Conservation (phyloP, 306 rosid species). For the Cucumis hystrix region DNA sequence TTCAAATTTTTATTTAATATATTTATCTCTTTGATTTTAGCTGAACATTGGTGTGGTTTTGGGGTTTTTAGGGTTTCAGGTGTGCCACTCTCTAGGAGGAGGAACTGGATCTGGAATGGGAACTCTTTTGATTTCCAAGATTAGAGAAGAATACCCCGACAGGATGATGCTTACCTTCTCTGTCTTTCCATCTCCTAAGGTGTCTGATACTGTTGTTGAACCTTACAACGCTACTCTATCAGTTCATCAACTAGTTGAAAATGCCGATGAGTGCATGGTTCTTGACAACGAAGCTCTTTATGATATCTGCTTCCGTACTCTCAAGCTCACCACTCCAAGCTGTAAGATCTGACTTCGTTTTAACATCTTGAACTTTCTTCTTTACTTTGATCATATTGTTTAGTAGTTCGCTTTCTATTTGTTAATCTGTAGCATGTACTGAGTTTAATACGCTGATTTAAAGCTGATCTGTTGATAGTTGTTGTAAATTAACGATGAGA, state of each 20-base stretch:
- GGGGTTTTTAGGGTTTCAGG: slow-evolving; percentile 41
- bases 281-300: slow-evolving; percentile 60
- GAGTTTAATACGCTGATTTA: not conserved
- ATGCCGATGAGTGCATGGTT: slow-evolving; percentile 75
- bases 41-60: not conserved
- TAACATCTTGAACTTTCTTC: not conserved
- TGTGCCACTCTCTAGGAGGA: slow-evolving; percentile 67
- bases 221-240: slow-evolving; percentile 70
- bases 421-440: not conserved
- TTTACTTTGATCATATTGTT: not conserved
- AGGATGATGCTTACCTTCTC: slow-evolving; percentile 71
- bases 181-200: slow-evolving; percentile 38
- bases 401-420: not conserved
- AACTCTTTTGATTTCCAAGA: slow-evolving; percentile 59
- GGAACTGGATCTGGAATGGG: slow-evolving; percentile 88
- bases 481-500: not conserved
- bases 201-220: slow-evolving; percentile 65
- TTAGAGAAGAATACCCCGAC: slow-evolving; percentile 57
- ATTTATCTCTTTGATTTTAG: not conserved
- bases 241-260: slow-evolving; percentile 67
- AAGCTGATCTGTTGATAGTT: not conserved
- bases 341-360: slow-evolving; percentile 22
- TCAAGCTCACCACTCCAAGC: slow-evolving; percentile 73
- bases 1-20: no score
- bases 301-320: slow-evolving; percentile 72